Percentiles rank a stretch among this genome's conserved stretches.
These are phyloP conservation scores for Fusarium drepaniforme DNA, from an alignment of 2,329 filamentous ascomycete species.

Conservation along the genomic window DNA sequence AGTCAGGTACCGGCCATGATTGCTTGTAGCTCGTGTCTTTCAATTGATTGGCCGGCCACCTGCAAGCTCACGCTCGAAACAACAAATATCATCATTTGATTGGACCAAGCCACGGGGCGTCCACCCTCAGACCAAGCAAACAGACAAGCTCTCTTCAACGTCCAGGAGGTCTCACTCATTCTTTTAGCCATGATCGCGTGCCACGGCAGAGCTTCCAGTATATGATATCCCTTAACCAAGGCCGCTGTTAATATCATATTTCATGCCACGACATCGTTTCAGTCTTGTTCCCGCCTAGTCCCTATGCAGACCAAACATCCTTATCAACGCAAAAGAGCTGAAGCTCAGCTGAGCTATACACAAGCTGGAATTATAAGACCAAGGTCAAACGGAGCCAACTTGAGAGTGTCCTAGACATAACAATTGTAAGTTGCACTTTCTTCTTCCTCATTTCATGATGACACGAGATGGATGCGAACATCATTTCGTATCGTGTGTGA, in stretches of 20 bases:
- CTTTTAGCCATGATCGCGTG: neutral
- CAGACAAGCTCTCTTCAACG: neutral
- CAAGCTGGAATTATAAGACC: neutral
- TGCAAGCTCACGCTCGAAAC: neutral
- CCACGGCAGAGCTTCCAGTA: neutral
- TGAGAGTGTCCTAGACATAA: neutral
- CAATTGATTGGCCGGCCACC: conserved; percentile 2
- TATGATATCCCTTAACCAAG: neutral
- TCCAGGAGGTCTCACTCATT: neutral
- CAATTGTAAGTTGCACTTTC: neutral
- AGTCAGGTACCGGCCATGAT: neutral
- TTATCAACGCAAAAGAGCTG: neutral
- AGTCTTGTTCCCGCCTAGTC: neutral
- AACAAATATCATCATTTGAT: neutral
- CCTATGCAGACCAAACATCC: neutral
- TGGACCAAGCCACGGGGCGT: conserved; percentile 1
- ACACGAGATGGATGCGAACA: neutral
- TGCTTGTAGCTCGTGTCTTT: neutral
- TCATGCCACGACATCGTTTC: neutral
- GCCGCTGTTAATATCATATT: neutral
- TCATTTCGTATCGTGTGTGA: neutral
- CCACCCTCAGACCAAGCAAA: neutral
- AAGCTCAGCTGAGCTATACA: neutral
- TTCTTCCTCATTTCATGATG: neutral
- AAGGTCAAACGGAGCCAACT: neutral